Evolutionary conservation across 352 stramenopile genomes (phyloP), one percentile per base, ranked within the genome.

Genomic region (Aphanomyces euteiches): DNA sequence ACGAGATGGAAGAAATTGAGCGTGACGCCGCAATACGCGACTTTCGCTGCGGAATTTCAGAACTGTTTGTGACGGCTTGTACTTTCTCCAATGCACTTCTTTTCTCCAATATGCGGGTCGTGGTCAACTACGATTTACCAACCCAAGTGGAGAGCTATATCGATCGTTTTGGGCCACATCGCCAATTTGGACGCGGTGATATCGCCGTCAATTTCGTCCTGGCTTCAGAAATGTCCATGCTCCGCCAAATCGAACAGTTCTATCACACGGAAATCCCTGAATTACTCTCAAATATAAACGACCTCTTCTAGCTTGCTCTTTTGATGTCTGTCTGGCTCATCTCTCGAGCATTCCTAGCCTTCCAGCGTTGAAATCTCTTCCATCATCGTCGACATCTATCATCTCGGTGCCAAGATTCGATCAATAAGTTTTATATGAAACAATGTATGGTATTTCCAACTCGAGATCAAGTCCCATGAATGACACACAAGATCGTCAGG

Each of bases 91-190:
- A 97, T 95, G 96, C 28, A 28, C 28, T 28, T 2, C 28, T 28
- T 28, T 28, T 97, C 94, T 99, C 99, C 85, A 97, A 99, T 85
- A 90, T 97, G 72, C 97, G 89, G 75, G 84, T 98, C 63, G 94
- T 98, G 58, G 99, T 99, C 82, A 99, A 99, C 93, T 99, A 99
- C 85, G 97, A 99, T 78, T 84, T 99, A 70, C 97, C 97, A 53
- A 98, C 95, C 34, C 99, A 99, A 87, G 92, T 97, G 78, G 98
- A 99, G 84, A 99, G 99, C 83, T 99, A 99, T 88, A 99, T 99
- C 73, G 97, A 99, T 82, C 95, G 98, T 89, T 99, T 99, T 81
- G 98, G 98, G 92, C 96, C 97, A 80, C 98, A 90, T 68, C 97
- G 98, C 79, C 96, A 97, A 89, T 99, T 99, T 81, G 98, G 98